phyloP scores from a whole-genome alignment of 257 asterid genomes.

The Nicotiana paniculata region DNA sequence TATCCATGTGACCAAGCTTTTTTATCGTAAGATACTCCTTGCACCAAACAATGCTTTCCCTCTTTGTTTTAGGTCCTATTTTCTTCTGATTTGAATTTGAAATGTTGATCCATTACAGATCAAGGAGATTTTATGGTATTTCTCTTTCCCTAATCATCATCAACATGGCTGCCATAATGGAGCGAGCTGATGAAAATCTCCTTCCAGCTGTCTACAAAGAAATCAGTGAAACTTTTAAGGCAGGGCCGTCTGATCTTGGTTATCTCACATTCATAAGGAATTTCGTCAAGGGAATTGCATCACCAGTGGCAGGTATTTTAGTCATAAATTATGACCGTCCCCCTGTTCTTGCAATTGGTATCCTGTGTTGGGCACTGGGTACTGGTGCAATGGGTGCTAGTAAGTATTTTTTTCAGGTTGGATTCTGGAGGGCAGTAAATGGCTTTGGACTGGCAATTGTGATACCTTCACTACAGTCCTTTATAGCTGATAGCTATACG shows the following conservation, averaged over 20 bases:
- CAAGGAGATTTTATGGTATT: constrained; percentile 56
- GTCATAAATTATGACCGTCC: constrained; percentile 90
- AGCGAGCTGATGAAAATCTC: constrained; percentile 98
- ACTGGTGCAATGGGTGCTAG: constrained; percentile 92
- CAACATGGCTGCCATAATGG: constrained; percentile 98
- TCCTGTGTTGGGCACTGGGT: constrained; percentile 88
- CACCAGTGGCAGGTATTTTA: constrained; percentile 86
- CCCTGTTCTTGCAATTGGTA: constrained; percentile 78
- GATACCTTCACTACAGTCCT: constrained; percentile 91
- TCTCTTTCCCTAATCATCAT: constrained; percentile 79
- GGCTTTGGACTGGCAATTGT: constrained; percentile 94
- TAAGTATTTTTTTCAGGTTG: constrained; percentile 72
- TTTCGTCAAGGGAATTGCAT: constrained; percentile 81
- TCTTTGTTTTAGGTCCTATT: background rate
- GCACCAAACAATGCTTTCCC: background rate
- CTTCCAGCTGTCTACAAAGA: constrained; percentile 98
- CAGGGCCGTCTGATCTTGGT: constrained; percentile 96
- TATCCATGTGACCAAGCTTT: background rate
- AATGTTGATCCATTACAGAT: constrained; percentile 29
- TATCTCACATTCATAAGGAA: constrained; percentile 81
- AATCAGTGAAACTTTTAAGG: constrained; percentile 90
- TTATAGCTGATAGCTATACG: constrained; percentile 82
- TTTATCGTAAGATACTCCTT: background rate
- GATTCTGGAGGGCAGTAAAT: constrained; percentile 85
- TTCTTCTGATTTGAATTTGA: background rate